A percentile compares a stretch with the other conserved stretches of the same genome.
These are phyloP conservation scores for Alternaria postmessia DNA, from an alignment of 2,329 filamentous ascomycete genomes.

Conservation along the genomic window DNA sequence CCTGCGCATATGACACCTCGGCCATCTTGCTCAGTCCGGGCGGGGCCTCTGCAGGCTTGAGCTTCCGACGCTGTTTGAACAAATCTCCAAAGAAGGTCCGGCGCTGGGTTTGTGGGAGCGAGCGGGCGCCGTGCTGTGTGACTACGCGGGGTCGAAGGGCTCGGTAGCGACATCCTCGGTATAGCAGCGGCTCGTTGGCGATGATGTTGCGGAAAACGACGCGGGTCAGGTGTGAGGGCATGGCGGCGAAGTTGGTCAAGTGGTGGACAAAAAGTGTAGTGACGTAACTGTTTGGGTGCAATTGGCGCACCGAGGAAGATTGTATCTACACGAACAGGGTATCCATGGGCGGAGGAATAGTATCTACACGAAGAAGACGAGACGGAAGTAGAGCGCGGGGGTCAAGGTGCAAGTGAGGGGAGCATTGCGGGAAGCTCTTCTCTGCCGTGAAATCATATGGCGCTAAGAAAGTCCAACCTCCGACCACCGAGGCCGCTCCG, in stretches of 20 bases:
- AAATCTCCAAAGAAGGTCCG: slow-evolving; percentile 71
- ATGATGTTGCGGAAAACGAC: slow-evolving; percentile 66
- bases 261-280: slow-evolving; percentile 9
- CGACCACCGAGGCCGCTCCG: slow-evolving; percentile 19
- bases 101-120: slow-evolving; percentile 47
- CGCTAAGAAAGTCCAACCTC: slow-evolving; percentile 25
- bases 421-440: slow-evolving; percentile 4
- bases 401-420: slow-evolving; percentile 9
- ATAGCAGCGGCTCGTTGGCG: slow-evolving; percentile 58
- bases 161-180: slow-evolving; percentile 55
- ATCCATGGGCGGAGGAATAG: slow-evolving; percentile 27
- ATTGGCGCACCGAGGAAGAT: slow-evolving; percentile 15
- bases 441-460: slow-evolving; percentile 28
- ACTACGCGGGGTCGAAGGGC: slow-evolving; percentile 33
- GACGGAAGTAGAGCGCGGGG: slow-evolving; percentile 22
- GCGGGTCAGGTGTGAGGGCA: slow-evolving; percentile 69
- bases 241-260: slow-evolving; percentile 40
- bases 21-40: slow-evolving; percentile 77
- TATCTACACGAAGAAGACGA: slow-evolving; percentile 22
- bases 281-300: slow-evolving; percentile 11
- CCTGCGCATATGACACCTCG: slow-evolving; percentile 69
- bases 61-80: slow-evolving; percentile 66
- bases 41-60: slow-evolving; percentile 70
- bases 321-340: slow-evolving; percentile 6
- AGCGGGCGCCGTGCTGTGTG: slow-evolving; percentile 30